These are phyloP conservation scores for Phytopythium aichiense DNA, from an alignment of 352 stramenopile species.

Conservation along the genomic window DNA sequence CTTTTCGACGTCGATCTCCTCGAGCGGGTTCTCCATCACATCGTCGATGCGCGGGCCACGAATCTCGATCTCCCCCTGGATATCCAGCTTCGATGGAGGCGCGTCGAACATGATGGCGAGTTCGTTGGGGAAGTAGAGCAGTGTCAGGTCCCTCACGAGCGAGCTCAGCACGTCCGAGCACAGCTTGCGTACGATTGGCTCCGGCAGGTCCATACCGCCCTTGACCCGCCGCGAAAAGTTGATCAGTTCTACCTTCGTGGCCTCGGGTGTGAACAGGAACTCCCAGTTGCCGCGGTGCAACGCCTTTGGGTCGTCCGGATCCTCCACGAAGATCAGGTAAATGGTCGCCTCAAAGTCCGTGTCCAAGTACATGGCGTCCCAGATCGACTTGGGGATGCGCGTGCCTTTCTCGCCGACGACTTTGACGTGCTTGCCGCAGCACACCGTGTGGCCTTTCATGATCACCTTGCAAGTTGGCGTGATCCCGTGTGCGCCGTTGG, in stretches of 20 bases:
- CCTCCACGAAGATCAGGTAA: slow-evolving; percentile 62
- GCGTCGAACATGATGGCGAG: slow-evolving; percentile 49
- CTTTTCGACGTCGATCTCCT: slow-evolving; percentile 19
- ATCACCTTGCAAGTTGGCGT: slow-evolving; percentile 57
- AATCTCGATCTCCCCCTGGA: slow-evolving; percentile 55
- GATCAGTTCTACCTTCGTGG: slow-evolving; percentile 55
- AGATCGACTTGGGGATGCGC: slow-evolving; percentile 73
- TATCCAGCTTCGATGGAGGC: slow-evolving; percentile 52
- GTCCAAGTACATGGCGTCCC: slow-evolving; percentile 73
- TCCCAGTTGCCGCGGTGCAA: slow-evolving; percentile 53
- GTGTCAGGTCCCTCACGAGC: slow-evolving; percentile 50
- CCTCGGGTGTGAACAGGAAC: slow-evolving; percentile 48
- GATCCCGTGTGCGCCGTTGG: slow-evolving; percentile 61
- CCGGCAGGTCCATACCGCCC: slow-evolving; percentile 65
- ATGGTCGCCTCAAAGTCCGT: slow-evolving; percentile 58
- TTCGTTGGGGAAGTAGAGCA: slow-evolving; percentile 67
- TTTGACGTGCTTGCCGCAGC: slow-evolving; percentile 71
- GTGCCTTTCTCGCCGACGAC: slow-evolving; percentile 73
- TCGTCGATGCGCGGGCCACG: slow-evolving; percentile 48
- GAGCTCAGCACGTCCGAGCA: slow-evolving; percentile 60
- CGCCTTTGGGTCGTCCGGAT: slow-evolving; percentile 28
- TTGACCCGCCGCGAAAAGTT: slow-evolving; percentile 66
- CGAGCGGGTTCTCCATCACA: slow-evolving; percentile 48
- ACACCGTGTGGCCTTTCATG: slow-evolving; percentile 62
- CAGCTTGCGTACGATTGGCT: slow-evolving; percentile 66